These are phyloP conservation scores for Aegilops sharonensis DNA, from an alignment of 176 grass and related monocot species.

Conservation along the genomic window DNA sequence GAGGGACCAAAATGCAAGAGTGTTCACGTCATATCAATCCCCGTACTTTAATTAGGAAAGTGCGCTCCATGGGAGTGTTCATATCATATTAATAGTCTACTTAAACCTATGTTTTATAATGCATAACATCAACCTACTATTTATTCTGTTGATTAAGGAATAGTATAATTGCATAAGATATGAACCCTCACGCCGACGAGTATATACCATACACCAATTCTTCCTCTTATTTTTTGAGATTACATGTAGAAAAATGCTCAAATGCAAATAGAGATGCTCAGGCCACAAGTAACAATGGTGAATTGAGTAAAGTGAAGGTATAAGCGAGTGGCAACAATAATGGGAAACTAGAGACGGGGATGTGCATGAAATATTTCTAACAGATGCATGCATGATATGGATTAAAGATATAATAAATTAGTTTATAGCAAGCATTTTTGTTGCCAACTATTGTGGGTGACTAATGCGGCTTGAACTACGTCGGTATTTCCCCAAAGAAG, in stretches of 20 bases:
- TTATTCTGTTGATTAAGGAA: background rate
- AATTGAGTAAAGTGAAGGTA: background rate
- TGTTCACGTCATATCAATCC: slow-evolving; percentile 6
- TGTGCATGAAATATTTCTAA: background rate
- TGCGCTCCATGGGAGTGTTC: background rate
- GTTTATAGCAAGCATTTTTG: background rate
- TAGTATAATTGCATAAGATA: background rate
- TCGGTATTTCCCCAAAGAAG: too few species aligned
- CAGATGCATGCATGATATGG: background rate
- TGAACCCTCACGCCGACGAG: background rate
- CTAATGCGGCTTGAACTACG: too few species aligned
- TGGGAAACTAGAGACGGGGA: background rate
- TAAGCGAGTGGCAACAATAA: background rate
- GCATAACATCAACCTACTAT: background rate
- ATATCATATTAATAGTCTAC: too few species aligned
- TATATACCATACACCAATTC: background rate
- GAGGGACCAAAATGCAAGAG: background rate
- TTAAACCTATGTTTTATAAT: background rate
- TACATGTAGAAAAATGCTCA: background rate
- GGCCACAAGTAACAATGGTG: background rate
- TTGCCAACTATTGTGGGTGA: too few species aligned
- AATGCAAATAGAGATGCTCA: background rate
- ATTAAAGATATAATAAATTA: slow-evolving; percentile 12
- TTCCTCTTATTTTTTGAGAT: background rate
- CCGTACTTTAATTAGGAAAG: background rate